Percentiles rank a stretch among this genome's conserved stretches.
Conservation (phyloP, 305 asterid genomes). For the Fraxinus platypoda region DNA sequence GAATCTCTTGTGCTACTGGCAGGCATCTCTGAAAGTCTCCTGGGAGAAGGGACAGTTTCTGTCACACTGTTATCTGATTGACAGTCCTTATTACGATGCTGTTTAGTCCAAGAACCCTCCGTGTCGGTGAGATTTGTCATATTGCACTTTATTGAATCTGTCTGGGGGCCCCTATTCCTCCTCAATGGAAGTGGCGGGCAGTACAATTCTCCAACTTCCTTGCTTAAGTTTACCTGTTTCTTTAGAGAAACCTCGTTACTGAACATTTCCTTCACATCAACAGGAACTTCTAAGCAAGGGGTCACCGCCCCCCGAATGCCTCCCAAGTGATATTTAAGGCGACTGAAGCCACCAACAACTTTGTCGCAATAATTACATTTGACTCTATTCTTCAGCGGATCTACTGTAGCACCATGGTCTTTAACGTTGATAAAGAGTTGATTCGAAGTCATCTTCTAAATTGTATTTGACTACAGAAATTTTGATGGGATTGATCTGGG, state of each 20-base stretch:
- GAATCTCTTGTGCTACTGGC: conserved; percentile 13
- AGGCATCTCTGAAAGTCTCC: conserved; percentile 9
- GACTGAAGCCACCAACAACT: conserved; percentile 25
- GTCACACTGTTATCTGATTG: conserved; percentile 5
- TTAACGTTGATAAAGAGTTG: conserved; percentile 1
- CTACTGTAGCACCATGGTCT: conserved; percentile 27
- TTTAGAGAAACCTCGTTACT: conserved; percentile 26
- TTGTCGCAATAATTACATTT: conserved; percentile 29
- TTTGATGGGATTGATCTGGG: not conserved
- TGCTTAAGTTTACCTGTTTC: conserved; percentile 20
- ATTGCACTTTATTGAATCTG: conserved; percentile 2
- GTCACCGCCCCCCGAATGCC: conserved; percentile 30
- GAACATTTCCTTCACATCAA: conserved; percentile 15
- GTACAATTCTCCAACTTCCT: conserved; percentile 16
- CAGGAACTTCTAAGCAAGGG: conserved; percentile 21
- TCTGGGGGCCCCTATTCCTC: conserved; percentile 22
- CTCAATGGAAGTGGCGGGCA: conserved; percentile 28
- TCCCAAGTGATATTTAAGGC: conserved; percentile 29
- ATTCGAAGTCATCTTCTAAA: not conserved
- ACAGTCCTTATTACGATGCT: conserved; percentile 13
- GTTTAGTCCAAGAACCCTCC: not conserved
- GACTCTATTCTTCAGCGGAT: conserved; percentile 22
- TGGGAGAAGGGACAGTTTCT: conserved; percentile 9
- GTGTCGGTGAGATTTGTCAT: conserved; percentile 9
- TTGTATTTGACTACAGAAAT: not conserved